Evolutionary conservation across 441 rosid genomes (phyloP).

Genomic region (Gossypium gossypioides): DNA sequence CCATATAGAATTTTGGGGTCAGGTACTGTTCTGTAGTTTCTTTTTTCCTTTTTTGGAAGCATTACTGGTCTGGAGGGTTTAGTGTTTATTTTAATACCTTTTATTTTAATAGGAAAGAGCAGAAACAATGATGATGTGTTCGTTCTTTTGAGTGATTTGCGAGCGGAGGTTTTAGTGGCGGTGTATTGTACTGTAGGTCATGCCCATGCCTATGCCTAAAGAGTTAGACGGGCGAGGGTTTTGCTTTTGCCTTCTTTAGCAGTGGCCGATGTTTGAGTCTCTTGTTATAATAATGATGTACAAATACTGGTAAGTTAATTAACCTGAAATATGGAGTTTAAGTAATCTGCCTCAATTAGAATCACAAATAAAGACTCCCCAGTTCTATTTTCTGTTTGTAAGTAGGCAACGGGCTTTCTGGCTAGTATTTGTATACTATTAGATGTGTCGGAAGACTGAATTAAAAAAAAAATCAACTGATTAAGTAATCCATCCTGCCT

Average conservation of each 20-base stretch:
- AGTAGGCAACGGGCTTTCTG: no score
- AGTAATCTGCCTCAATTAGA: not conserved
- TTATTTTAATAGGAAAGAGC: not conserved
- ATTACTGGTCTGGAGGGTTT: not conserved
- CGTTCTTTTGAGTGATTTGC: not conserved
- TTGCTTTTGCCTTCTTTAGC: not conserved
- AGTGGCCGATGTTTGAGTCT: not conserved
- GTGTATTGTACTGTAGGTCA: not conserved
- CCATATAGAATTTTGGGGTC: not conserved
- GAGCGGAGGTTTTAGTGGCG: not conserved
- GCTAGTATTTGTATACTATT: no score
- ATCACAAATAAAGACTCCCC: not conserved
- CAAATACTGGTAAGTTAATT: not conserved
- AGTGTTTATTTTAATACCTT: not conserved
- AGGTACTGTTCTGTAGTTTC: not conserved
- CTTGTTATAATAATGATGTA: not conserved
- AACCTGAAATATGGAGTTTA: not conserved
- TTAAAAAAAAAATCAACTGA: no score
- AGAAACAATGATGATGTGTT: not conserved
- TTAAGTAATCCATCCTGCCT: no score
- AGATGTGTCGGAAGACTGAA: no score
- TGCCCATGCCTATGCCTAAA: not conserved
- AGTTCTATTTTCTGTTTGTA: no score
- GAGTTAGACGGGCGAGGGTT: not conserved
- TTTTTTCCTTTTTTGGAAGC: not conserved